Percentiles rank a stretch among this genome's conserved stretches.
phyloP scores from a whole-genome alignment of 2,329 filamentous ascomycete species.

The Calonectria pseudoturangicola region DNA sequence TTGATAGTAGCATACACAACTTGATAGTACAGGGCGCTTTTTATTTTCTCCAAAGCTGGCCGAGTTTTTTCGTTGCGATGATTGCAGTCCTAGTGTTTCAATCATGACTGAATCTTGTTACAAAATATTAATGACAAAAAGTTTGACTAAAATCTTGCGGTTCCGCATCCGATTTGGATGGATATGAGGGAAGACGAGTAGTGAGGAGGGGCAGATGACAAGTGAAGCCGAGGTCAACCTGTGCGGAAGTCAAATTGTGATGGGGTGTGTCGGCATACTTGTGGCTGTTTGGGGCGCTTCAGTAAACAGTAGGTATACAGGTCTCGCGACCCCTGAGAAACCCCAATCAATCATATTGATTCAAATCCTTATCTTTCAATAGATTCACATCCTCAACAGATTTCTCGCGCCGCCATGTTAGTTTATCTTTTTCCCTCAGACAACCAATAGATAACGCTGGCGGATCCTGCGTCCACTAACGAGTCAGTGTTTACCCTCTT shows the following conservation, averaged over 20 bases:
- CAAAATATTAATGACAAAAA: no score
- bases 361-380: conserved; percentile 9
- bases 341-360: neutral
- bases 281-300: neutral
- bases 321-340: neutral
- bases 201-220: neutral
- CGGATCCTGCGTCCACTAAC: neutral
- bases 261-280: neutral
- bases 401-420: neutral
- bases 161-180: neutral
- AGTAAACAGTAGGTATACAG: neutral
- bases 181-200: neutral
- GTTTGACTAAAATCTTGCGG: no score
- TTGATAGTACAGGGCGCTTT: no score
- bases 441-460: conserved; percentile 11
- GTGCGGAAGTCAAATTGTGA: neutral
- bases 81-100: no score
- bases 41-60: no score
- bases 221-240: neutral
- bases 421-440: conserved; percentile 9
- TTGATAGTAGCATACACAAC: no score
- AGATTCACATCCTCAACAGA: neutral
- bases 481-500: neutral
- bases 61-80: no score
- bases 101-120: no score